Evolutionary conservation across 2,329 filamentous ascomycete genomes (phyloP).

Genomic region (Cladosporium sp.): DNA sequence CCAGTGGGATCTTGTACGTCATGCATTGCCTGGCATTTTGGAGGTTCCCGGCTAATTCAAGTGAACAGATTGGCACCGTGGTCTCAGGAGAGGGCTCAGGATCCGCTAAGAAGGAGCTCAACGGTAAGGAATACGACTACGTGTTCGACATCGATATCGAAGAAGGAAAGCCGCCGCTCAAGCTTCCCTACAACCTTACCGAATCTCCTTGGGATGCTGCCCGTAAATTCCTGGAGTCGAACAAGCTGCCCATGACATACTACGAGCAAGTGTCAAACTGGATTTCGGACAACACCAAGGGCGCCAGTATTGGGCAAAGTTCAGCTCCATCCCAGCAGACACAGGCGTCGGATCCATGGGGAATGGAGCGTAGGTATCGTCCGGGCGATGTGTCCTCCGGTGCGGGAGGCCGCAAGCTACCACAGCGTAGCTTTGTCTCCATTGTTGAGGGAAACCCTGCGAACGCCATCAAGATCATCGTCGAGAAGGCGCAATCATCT

Average conservation of each 20-base stretch:
- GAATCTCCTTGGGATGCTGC: conserved; percentile 92
- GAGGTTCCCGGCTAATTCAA: neutral
- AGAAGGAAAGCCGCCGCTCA: conserved; percentile 87
- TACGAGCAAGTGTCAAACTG: conserved; percentile 92
- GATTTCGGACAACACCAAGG: conserved; percentile 85
- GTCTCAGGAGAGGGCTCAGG: conserved; percentile 83
- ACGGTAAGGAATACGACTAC: conserved; percentile 89
- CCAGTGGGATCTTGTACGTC: conserved; percentile 34
- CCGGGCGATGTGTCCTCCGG: conserved; percentile 60
- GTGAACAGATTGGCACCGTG: conserved; percentile 74
- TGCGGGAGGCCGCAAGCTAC: conserved; percentile 32
- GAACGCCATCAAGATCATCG: conserved; percentile 60
- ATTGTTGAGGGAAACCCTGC: conserved; percentile 37
- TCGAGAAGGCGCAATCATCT: conserved; percentile 65
- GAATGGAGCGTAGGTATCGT: conserved; percentile 74
- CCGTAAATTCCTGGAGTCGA: conserved; percentile 84
- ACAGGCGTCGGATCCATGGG: conserved; percentile 69
- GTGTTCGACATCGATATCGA: conserved; percentile 97
- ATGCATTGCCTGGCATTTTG: neutral
- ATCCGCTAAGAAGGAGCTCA: conserved; percentile 67
- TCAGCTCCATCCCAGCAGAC: conserved; percentile 44
- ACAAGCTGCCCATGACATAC: conserved; percentile 83
- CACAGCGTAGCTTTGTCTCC: conserved; percentile 32
- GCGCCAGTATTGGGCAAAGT: conserved; percentile 68
- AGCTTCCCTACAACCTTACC: conserved; percentile 89